Evolutionary conservation across 352 stramenopile genomes (phyloP).

Genomic region (Pythium brachiatum): DNA sequence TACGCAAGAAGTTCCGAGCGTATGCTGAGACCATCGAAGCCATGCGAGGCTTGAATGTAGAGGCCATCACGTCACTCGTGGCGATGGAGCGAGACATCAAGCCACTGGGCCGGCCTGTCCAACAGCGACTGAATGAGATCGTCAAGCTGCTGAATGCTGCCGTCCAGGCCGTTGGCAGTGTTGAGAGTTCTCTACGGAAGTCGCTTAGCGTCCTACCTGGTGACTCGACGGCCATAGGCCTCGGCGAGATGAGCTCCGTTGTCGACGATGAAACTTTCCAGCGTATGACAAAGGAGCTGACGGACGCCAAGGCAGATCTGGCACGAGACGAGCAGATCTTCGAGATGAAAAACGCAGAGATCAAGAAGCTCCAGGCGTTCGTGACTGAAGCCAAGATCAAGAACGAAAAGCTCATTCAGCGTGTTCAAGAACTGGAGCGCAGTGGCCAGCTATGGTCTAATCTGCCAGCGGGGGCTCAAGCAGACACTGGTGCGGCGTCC

Average conservation of each 20-base stretch:
- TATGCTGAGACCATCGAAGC: slow-evolving; percentile 50
- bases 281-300: slow-evolving; percentile 53
- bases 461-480: not conserved
- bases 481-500: not conserved
- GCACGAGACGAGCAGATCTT: slow-evolving; percentile 81
- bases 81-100: slow-evolving; percentile 80
- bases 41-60: slow-evolving; percentile 57
- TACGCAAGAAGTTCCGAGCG: slow-evolving; percentile 37
- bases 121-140: slow-evolving; percentile 80
- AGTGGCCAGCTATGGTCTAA: slow-evolving; percentile 72
- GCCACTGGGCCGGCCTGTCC: slow-evolving; percentile 57
- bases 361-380: slow-evolving; percentile 57
- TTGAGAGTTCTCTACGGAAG: slow-evolving; percentile 30
- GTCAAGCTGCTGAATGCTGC: slow-evolving; percentile 72
- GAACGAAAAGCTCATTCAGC: slow-evolving; percentile 68
- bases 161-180: slow-evolving; percentile 61
- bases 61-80: slow-evolving; percentile 68
- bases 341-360: slow-evolving; percentile 79
- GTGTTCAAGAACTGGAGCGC: slow-evolving; percentile 67
- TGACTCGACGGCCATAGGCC: not conserved
- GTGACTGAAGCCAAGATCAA: slow-evolving; percentile 63
- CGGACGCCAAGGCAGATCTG: slow-evolving; percentile 62
- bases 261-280: slow-evolving; percentile 32
- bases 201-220: slow-evolving; percentile 20
- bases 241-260: not conserved